A percentile compares a stretch with the other conserved stretches of the same genome.
Conservation (phyloP, 352 stramenopile genomes). For the Phytopythium cucurbitacearum region DNA sequence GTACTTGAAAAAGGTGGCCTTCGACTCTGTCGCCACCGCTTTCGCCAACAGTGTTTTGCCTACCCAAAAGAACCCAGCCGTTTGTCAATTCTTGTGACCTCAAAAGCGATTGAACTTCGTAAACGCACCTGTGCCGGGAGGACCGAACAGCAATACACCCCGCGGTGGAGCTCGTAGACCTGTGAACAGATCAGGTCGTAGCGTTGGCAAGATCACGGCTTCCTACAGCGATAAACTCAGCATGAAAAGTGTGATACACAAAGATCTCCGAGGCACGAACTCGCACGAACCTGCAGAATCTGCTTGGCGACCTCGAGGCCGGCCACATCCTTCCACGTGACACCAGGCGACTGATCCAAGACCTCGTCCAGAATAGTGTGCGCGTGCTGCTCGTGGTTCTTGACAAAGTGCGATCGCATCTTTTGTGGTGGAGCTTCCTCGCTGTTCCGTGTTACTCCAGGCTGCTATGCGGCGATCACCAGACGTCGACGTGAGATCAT, state of each 20-base stretch:
- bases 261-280: not conserved
- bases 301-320: slow-evolving; percentile 83
- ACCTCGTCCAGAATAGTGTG: slow-evolving; percentile 84
- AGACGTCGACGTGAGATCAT: no score
- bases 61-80: slow-evolving; percentile 4
- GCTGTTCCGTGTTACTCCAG: no score
- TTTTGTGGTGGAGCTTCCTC: not conserved
- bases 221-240: slow-evolving; percentile 35
- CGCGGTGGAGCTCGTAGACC: slow-evolving; percentile 62
- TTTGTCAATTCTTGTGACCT: not conserved
- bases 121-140: slow-evolving; percentile 60
- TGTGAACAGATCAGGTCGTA: slow-evolving; percentile 84
- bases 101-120: not conserved
- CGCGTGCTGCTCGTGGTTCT: slow-evolving; percentile 53
- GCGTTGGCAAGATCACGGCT: slow-evolving; percentile 80
- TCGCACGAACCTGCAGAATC: slow-evolving; percentile 67
- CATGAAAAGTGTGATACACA: not conserved
- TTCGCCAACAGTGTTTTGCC: slow-evolving; percentile 84
- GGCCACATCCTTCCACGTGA: slow-evolving; percentile 81
- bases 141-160: slow-evolving; percentile 77
- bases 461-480: no score
- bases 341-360: slow-evolving; percentile 68
- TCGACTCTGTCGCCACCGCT: slow-evolving; percentile 76
- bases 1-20: slow-evolving; percentile 84
- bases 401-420: slow-evolving; percentile 35